These are phyloP conservation scores for Pyracantha coccinea DNA, from an alignment of 331 rosid genomes.

Conservation along the genomic window DNA sequence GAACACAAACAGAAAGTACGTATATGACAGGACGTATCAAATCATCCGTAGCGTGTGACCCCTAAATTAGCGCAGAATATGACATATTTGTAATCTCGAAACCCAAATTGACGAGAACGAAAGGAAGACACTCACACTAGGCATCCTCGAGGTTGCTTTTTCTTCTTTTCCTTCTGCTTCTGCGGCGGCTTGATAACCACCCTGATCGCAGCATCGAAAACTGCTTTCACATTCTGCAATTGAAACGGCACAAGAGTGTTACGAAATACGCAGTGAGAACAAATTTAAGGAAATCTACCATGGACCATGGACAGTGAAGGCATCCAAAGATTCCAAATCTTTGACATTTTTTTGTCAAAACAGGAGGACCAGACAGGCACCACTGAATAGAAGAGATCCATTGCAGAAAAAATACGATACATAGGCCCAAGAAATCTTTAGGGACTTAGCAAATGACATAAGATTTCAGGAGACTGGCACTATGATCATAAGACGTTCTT, in stretches of 20 bases:
- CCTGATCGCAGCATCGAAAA: constrained; percentile 82
- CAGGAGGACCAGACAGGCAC: background rate
- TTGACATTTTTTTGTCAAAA: background rate
- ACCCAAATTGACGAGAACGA: background rate
- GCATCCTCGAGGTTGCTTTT: constrained; percentile 61
- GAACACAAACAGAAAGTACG: background rate
- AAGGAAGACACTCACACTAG: constrained; percentile 43
- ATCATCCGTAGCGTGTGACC: background rate
- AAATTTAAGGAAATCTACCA: background rate
- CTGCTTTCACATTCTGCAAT: constrained; percentile 81
- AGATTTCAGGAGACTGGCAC: background rate
- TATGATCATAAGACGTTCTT: background rate
- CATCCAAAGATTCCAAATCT: background rate
- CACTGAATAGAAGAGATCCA: background rate
- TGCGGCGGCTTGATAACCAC: constrained; percentile 84
- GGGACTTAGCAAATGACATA: background rate
- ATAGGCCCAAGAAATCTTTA: background rate
- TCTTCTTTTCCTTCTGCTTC: constrained; percentile 73
- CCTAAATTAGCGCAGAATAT: background rate
- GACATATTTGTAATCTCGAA: background rate
- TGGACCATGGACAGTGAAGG: background rate
- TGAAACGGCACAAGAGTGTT: background rate
- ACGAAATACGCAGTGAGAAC: background rate
- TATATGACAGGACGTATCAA: background rate
- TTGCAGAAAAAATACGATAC: background rate